These are phyloP conservation scores for Paspalum vaginatum DNA, from an alignment of 176 grass and related monocot genomes.

Conservation along the genomic window DNA sequence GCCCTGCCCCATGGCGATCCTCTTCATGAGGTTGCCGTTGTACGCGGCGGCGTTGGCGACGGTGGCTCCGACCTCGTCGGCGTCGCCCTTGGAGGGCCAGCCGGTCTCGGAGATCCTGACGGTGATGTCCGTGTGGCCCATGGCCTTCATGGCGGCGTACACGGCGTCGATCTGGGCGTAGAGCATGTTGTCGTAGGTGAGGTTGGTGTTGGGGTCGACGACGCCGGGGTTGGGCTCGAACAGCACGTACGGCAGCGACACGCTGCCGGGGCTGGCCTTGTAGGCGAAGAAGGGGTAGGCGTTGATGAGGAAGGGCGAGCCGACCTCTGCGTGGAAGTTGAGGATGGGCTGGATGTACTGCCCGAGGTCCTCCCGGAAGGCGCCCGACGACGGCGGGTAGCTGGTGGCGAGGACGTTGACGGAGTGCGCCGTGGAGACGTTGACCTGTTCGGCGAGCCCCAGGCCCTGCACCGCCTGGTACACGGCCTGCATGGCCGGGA, in stretches of 20 bases:
- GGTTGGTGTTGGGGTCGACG: constrained; percentile 56
- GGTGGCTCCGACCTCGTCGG: constrained; percentile 66
- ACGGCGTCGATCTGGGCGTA: constrained; percentile 92
- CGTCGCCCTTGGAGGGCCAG: constrained; percentile 77
- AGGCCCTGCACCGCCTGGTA: constrained; percentile 61
- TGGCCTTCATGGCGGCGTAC: constrained; percentile 66
- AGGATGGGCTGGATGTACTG: constrained; percentile 66
- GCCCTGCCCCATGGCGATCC: constrained; percentile 60
- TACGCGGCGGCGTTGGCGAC: constrained; percentile 64
- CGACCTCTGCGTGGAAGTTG: constrained; percentile 51
- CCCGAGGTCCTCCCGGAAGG: constrained; percentile 52
- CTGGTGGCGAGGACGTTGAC: constrained; percentile 56
- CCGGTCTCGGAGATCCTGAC: constrained; percentile 79
- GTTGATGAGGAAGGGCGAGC: constrained; percentile 78
- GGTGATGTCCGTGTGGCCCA: constrained; percentile 58
- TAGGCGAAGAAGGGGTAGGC: constrained; percentile 93
- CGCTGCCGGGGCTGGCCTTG: constrained; percentile 49
- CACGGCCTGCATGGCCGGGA: constrained; percentile 74
- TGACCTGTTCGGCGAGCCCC: constrained; percentile 55
- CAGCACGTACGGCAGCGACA: constrained; percentile 79
- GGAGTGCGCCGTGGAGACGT: constrained; percentile 69
- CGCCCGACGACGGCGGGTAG: constrained; percentile 80
- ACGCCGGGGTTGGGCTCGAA: constrained; percentile 75
- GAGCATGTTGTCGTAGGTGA: constrained; percentile 91
- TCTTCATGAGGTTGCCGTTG: constrained; percentile 74